Evolutionary conservation across 345 rosid species (phyloP), one percentile per base, ranked within the genome.

Genomic region (Camelina sativa): DNA sequence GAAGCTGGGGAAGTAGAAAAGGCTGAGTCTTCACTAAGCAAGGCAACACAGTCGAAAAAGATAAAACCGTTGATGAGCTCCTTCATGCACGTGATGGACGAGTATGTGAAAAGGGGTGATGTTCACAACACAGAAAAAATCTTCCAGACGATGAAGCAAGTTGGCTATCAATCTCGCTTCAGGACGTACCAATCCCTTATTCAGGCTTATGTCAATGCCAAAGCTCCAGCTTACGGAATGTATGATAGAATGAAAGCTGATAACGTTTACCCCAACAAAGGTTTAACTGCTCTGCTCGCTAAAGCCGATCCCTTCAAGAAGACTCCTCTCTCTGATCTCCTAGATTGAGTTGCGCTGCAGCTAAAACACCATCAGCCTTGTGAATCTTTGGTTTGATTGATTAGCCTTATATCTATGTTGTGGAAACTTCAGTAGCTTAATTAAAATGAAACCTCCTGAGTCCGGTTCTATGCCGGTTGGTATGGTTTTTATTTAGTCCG

Each of bases 201-300:
- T 38, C 85, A 81, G 72, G 82, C 92, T 8, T 95, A 95, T 25
- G 47, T 80, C 66, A 89, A 85, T 72, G 96, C 97, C 48, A 89
- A 83, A 73, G 76, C 80, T 35, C 92, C 94, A 15, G 92, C 90
- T 44, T 95, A 92, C 67, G 99, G 98, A 48, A 86, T 95, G 23
- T 81, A 84, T 76, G 93, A 92, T 65, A 86, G 99, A 79, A 82
- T 92, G 91, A 85, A 79, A 82, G 98, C 90, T 11, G 98, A 95
- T 65, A 86, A 88, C 51, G 25, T 92, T 66, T 90, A 89, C 80
- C 98, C 96, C 9, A 85, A 72, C 63, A 89, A 73, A 61, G 25
- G 65, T 0, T 55, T 92, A 71, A 83, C 82, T 11, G 80, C 82
- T 41, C 88, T 81, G 67, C 79, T 92, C 38, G 82, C 68, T 71